A percentile compares a stretch with the other conserved stretches of the same genome.
Conservation (phyloP, 1,284 basidiomycete genomes). For the Apiotrichum mycotoxinovorans region DNA sequence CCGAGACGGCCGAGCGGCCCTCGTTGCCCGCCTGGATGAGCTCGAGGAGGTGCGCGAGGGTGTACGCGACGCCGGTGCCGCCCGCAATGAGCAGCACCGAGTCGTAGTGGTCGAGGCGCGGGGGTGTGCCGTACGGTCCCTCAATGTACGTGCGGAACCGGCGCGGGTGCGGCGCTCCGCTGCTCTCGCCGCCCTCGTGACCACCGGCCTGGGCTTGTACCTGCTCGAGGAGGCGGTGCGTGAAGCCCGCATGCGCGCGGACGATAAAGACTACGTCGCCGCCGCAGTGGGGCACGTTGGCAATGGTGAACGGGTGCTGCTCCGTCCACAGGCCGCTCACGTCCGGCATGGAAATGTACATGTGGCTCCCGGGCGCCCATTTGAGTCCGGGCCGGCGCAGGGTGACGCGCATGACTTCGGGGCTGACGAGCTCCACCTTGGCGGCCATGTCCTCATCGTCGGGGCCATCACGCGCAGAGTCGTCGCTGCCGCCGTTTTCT, state of each 20-base stretch:
- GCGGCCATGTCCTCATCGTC: not conserved
- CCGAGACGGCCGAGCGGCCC: slow-evolving; percentile 26
- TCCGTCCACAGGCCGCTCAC: slow-evolving; percentile 41
- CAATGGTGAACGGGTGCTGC: slow-evolving; percentile 44
- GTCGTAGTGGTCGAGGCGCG: slow-evolving; percentile 26
- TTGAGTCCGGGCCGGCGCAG: slow-evolving; percentile 14
- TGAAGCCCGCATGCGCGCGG: slow-evolving; percentile 31
- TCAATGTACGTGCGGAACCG: slow-evolving; percentile 27
- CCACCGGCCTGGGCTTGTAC: too few relatives aligned
- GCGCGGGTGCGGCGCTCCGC: slow-evolving; percentile 20
- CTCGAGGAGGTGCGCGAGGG: slow-evolving; percentile 30
- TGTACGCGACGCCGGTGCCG: slow-evolving; percentile 43
- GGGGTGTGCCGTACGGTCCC: slow-evolving; percentile 40
- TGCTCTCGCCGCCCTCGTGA: too few relatives aligned
- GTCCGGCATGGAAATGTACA: slow-evolving; percentile 34
- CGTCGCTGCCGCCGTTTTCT: not conserved
- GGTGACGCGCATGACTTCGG: slow-evolving; percentile 43
- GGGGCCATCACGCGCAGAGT: not conserved
- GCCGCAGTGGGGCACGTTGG: slow-evolving; percentile 12
- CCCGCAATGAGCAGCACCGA: slow-evolving; percentile 40
- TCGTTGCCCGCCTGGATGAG: slow-evolving; percentile 27
- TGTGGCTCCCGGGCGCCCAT: slow-evolving; percentile 41
- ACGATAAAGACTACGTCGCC: slow-evolving; percentile 12
- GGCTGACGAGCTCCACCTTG: slow-evolving; percentile 52
- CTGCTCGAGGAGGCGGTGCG: slow-evolving; percentile 25